These are phyloP conservation scores for Picea sitchensis DNA, from an alignment of 75 land plant species.

Conservation along the genomic window DNA sequence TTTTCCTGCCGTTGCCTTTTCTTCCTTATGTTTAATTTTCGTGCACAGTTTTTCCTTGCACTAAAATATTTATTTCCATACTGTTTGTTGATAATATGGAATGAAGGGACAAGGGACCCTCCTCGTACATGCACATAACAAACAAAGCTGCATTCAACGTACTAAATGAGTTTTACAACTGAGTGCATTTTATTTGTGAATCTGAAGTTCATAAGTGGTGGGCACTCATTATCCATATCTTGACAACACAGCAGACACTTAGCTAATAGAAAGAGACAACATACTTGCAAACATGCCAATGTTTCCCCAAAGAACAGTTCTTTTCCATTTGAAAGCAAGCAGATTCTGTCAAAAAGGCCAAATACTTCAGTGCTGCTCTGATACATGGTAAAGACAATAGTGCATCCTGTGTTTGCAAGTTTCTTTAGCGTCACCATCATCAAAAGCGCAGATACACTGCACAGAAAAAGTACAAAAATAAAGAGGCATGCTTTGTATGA, in stretches of 20 bases:
- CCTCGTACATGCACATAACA: not conserved
- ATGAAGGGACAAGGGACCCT: not conserved
- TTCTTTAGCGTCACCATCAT: constrained; percentile 85
- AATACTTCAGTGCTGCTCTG: constrained; percentile 87
- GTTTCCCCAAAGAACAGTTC: constrained; percentile 85
- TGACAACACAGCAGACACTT: not conserved
- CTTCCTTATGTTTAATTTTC: not conserved
- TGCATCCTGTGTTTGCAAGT: constrained; percentile 77
- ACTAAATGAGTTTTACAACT: not conserved
- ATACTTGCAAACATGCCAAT: constrained; percentile 78
- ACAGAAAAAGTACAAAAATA: constrained; percentile 7
- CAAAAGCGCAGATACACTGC: constrained; percentile 74
- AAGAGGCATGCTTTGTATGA: not conserved
- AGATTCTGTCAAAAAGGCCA: constrained; percentile 76
- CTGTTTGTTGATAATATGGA: not conserved
- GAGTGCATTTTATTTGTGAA: not conserved
- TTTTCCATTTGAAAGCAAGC: constrained; percentile 85
- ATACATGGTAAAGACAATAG: constrained; percentile 65
- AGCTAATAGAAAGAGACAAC: not conserved
- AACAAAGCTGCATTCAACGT: not conserved
- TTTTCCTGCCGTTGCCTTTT: not conserved
- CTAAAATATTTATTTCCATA: not conserved
- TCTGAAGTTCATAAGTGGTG: not conserved
- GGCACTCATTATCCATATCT: not conserved
- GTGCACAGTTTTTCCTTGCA: not conserved